Evolutionary conservation across 495 filamentous ascomycete genomes (phyloP), one percentile per base, ranked within the genome.

Genomic region (Geopyxis carbonaria): DNA sequence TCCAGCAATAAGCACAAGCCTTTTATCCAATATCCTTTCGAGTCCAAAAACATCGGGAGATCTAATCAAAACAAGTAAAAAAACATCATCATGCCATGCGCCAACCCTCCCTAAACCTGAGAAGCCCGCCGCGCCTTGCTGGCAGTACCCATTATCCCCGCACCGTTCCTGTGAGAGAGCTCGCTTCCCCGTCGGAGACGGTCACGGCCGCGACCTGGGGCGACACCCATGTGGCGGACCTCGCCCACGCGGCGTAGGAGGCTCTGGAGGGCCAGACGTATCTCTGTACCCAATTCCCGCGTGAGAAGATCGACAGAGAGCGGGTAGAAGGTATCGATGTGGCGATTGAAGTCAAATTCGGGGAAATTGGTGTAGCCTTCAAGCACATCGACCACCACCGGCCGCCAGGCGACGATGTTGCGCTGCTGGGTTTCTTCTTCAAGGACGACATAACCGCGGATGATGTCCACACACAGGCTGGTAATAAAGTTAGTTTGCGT

Each of bases 311-410:
- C 87, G 1, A 95, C 71, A 14, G 68, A 69, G 4, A 94, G 62
- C 1, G 89, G 82, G 50, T 93, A 93, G 59, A 97, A 93, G 1
- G 67, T 74, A 24, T 69, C 63, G 10, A 93, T 67, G 43, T 94
- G 74, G 38, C 74, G 75, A 40, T 70, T 68, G 47, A 97, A 95
- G 34, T 75, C 83, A 24, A 77, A 75, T n/a, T 66, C 63, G 0
- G 81, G 80, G 61, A 94, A 95, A 30, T 78, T 78, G 6, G 74
- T 80, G 55, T 86, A 95, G 1, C 91, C 86, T 46, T 97, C 86
- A 22, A 97, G 64, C n/a, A 97, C 89, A 55, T 93, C 89, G 5
- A 97, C 84, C 2, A 97, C 89, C 1, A 95, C 91, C 0, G 89
- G 89, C 23, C 89, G 67, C 89, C 89, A 97, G 9, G 91, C 92